These are phyloP conservation scores for Hibiscus trionum DNA, from an alignment of 345 rosid species.

Conservation along the genomic window DNA sequence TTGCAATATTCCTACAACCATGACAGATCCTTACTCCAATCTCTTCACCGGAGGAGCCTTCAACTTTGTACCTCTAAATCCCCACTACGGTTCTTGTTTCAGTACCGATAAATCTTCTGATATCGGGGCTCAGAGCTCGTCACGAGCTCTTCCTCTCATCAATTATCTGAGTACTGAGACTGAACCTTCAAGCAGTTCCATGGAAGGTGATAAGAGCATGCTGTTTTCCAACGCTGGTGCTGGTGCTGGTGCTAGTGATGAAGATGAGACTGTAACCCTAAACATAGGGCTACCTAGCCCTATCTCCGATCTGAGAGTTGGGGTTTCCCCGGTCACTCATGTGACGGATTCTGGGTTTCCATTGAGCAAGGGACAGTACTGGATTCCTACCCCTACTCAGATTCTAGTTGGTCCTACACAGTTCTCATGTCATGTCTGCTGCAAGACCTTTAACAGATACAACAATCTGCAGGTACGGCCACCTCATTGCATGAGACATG, in stretches of 20 bases:
- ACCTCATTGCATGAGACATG: constrained; percentile 5
- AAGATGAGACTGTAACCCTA: constrained; percentile 23
- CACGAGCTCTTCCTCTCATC: constrained; percentile 37
- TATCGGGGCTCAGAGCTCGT: not conserved
- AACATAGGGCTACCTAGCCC: constrained; percentile 39
- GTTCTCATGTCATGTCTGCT: constrained; percentile 51
- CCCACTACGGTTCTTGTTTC: constrained; percentile 14
- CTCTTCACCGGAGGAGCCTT: constrained; percentile 26
- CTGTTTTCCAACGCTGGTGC: not conserved
- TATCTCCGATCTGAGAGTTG: constrained; percentile 17
- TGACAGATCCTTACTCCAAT: constrained; percentile 42
- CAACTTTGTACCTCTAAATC: constrained; percentile 29
- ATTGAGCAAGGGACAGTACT: constrained; percentile 35
- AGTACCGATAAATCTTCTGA: not conserved
- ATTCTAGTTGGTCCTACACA: constrained; percentile 57
- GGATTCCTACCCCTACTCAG: constrained; percentile 64
- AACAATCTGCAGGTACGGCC: constrained; percentile 49
- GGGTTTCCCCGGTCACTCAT: constrained; percentile 14
- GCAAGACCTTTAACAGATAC: constrained; percentile 55
- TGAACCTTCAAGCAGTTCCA: constrained; percentile 20
- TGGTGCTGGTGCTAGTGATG: constrained; percentile 2
- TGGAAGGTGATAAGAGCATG: constrained; percentile 15
- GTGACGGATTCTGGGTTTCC: constrained; percentile 17
- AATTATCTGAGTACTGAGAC: constrained; percentile 22
- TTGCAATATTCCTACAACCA: constrained; percentile 7